A percentile compares a stretch with the other conserved stretches of the same genome.
Evolutionary conservation across 306 rosid species (phyloP).

Genomic region (Quercus robur): DNA sequence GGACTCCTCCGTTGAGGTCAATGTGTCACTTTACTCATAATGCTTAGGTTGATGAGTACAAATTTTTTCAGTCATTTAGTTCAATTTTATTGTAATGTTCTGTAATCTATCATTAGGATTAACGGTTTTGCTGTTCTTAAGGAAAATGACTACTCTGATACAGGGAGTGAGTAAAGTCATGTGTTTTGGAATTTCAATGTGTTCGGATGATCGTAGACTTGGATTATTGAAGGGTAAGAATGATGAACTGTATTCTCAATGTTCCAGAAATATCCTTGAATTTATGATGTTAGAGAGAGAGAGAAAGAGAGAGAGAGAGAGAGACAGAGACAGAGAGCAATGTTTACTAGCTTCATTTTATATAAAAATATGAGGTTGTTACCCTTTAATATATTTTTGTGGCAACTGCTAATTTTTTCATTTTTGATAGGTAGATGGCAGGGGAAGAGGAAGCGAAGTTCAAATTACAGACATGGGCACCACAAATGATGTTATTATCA

Average conservation of each 20-base stretch:
- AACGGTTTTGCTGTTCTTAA: background rate
- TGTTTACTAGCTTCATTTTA: too few species aligned
- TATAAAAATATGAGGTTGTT: too few species aligned
- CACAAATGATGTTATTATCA: too few species aligned
- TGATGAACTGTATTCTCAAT: background rate
- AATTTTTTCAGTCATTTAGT: background rate
- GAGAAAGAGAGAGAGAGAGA: too few species aligned
- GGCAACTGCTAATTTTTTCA: too few species aligned
- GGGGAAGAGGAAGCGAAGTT: too few species aligned
- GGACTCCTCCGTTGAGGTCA: conserved; percentile 56
- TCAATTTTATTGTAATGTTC: background rate
- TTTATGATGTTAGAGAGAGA: too few species aligned
- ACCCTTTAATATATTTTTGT: too few species aligned
- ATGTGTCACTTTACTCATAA: conserved; percentile 42
- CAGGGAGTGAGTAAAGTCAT: background rate
- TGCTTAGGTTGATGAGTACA: background rate
- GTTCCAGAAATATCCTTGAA: too few species aligned
- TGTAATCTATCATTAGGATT: background rate
- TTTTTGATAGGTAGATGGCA: too few species aligned
- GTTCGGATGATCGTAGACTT: background rate
- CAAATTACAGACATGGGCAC: too few species aligned
- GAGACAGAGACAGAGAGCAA: too few species aligned
- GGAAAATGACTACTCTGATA: background rate
- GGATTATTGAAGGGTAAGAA: background rate
- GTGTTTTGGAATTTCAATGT: background rate